A percentile compares a stretch with the other conserved stretches of the same genome.
phyloP scores from a whole-genome alignment of 495 filamentous ascomycete genomes.

The Oleoguttula mirabilis region DNA sequence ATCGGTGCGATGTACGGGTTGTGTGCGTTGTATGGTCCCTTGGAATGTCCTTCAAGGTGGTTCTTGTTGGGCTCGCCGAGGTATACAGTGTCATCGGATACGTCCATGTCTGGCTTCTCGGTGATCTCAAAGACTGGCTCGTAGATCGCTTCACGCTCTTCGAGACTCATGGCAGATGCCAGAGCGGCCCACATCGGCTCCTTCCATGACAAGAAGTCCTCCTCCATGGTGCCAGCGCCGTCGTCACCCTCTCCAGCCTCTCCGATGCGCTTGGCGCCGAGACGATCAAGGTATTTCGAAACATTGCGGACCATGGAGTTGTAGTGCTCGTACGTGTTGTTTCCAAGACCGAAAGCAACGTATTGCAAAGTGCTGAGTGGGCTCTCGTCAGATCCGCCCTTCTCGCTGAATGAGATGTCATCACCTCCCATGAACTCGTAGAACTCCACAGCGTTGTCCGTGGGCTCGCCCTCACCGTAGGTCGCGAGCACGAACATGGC shows the following conservation, averaged over 20 bases:
- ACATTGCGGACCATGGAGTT: slow-evolving; percentile 95
- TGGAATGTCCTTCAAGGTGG: slow-evolving; percentile 74
- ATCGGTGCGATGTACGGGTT: slow-evolving; percentile 97
- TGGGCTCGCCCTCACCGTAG: slow-evolving; percentile 96
- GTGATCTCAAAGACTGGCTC: slow-evolving; percentile 80
- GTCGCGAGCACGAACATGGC: slow-evolving; percentile 94
- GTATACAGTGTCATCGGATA: slow-evolving; percentile 79
- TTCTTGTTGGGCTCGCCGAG: slow-evolving; percentile 93
- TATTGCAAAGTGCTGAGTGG: slow-evolving; percentile 79
- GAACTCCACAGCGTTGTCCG: slow-evolving; percentile 97
- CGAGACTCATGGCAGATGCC: slow-evolving; percentile 65
- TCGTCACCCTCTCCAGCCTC: slow-evolving; percentile 92
- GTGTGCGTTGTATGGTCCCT: slow-evolving; percentile 89
- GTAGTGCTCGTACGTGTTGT: slow-evolving; percentile 99
- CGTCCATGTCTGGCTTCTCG: slow-evolving; percentile 60
- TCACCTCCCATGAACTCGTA: slow-evolving; percentile 89
- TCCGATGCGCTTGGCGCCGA: slow-evolving; percentile 75
- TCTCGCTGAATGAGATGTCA: slow-evolving; percentile 67
- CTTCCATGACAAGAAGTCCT: slow-evolving; percentile 98
- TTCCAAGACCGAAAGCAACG: slow-evolving; percentile 88
- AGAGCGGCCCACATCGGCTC: slow-evolving; percentile 95
- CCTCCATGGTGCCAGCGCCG: slow-evolving; percentile 97
- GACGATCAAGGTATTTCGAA: slow-evolving; percentile 61
- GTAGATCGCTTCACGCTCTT: slow-evolving; percentile 93
- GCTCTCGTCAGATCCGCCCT: slow-evolving; percentile 48